Evolutionary conservation across 805 yeast genomes (phyloP), one percentile per base, ranked within the genome.

Genomic region (Suhomyces canberraensis): DNA sequence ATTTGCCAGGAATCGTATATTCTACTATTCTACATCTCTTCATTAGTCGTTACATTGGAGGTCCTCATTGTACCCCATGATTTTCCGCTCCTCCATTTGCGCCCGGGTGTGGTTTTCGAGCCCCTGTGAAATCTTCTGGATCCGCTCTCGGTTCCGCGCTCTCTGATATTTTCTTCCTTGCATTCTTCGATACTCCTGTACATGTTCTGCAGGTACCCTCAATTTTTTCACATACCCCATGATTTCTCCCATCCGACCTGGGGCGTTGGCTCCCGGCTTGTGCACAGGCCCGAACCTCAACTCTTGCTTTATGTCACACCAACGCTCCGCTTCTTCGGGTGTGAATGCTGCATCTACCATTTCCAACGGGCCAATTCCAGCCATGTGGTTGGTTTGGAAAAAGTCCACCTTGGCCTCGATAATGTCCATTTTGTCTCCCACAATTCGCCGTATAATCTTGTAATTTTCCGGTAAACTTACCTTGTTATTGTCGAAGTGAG

Each of bases 121-220:
- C 24, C 60, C 63, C 16, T 45, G 36, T 29, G 41, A 46, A 16
- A 60, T 40, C 40, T 58, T 47, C 14, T 30, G 33, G 31, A 56
- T 36, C 1, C 53, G 39, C 8, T 40, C 42, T 30, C 42, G 41
- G 18, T 19, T 19, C 6, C 37, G 35, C 16, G 34, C 31, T 6
- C 33, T 25, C n/a, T 19, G 22, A 21, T 22, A 37, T 20, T 39
- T 39, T 16, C 31, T 31, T 16, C 19, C 24, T 24, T 44, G 44
- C 15, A n/a, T 27, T 29, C 24, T 19, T 9, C 19, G 33, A 29
- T 41, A 34, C 26, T 18, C 21, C 6, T 15, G 15, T 11, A 36
- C 18, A 16, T 32, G 24, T 11, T 26, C 32, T 13, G 24, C 16
- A n/a, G 43, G 39, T 20, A 20, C 22, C 9, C 9, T 9, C 22